phyloP scores from a whole-genome alignment of 2,329 filamentous ascomycete genomes.

The Pseudocercospora macadamiae region DNA sequence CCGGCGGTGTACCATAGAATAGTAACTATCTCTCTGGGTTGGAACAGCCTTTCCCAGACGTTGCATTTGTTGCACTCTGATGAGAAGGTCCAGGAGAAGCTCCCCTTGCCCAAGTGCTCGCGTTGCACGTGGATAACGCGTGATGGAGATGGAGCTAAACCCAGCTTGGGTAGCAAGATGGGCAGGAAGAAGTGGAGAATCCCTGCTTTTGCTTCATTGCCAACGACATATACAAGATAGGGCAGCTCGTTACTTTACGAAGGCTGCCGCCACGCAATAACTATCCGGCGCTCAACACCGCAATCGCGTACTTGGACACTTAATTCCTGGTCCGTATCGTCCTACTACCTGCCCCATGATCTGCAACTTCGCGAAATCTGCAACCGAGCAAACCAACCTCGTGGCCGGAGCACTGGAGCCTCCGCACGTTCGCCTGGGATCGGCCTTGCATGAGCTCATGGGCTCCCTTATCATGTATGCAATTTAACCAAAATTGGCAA shows the following conservation, averaged over 20 bases:
- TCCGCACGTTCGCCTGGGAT: slow-evolving; percentile 4
- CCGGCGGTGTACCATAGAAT: no score
- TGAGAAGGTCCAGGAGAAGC: slow-evolving; percentile 2
- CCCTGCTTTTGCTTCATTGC: not conserved
- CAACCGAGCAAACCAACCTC: not conserved
- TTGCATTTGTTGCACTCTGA: not conserved
- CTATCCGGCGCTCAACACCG: no score
- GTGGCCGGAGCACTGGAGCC: slow-evolving; percentile 3
- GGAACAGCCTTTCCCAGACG: not conserved
- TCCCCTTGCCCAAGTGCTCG: not conserved
- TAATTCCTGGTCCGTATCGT: no score
- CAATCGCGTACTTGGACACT: no score
- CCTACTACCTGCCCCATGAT: no score
- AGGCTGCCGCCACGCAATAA: not conserved
- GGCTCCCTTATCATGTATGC: not conserved
- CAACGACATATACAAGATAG: not conserved
- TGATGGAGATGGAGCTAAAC: not conserved
- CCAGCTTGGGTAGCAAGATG: not conserved
- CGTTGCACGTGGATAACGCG: not conserved
- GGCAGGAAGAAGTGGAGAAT: slow-evolving; percentile 4
- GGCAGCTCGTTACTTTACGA: not conserved
- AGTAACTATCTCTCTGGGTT: no score
- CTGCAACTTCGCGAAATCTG: not conserved
- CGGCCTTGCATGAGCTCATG: not conserved
- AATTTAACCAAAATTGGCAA: slow-evolving; percentile 1